Percentiles rank a stretch among this genome's conserved stretches.
These are phyloP conservation scores for Xanthoconium stramineum DNA, from an alignment of 768 basidiomycete species.

Conservation along the genomic window DNA sequence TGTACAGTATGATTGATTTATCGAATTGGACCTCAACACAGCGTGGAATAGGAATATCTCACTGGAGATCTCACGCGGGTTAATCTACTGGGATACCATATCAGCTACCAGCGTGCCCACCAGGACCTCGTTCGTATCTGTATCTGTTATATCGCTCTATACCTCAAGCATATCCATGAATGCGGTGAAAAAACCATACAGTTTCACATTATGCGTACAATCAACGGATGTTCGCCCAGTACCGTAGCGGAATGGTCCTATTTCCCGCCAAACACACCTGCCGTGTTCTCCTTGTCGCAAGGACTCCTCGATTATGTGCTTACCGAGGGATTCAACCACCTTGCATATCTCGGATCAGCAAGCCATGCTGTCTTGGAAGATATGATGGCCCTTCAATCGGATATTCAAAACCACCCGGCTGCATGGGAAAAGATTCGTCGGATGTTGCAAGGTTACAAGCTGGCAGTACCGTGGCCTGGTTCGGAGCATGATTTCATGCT, in stretches of 20 bases:
- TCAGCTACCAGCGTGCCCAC: constrained; percentile 2
- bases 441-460: not conserved
- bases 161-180: constrained; percentile 1
- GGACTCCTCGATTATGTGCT: constrained; percentile 6
- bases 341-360: not conserved
- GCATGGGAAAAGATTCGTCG: constrained; percentile 1
- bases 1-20: not conserved
- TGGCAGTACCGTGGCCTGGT: not conserved
- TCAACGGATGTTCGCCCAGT: not conserved
- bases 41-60: constrained; percentile 15
- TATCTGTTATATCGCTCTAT: constrained; percentile 1
- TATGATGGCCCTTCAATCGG: not conserved
- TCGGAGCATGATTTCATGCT: constrained; percentile 2
- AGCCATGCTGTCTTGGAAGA: not conserved
- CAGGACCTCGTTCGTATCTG: constrained; percentile 4
- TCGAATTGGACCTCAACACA: not conserved
- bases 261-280: not conserved
- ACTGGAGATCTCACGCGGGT: not conserved
- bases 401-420: not conserved
- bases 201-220: not conserved
- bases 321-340: constrained; percentile 2
- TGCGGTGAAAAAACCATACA: not conserved
- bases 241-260: too few relatives aligned
- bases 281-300: not conserved
- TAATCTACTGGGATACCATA: constrained; percentile 2